These are phyloP conservation scores for Arabidopsis lyrata DNA, from an alignment of 441 rosid genomes.

Conservation along the genomic window DNA sequence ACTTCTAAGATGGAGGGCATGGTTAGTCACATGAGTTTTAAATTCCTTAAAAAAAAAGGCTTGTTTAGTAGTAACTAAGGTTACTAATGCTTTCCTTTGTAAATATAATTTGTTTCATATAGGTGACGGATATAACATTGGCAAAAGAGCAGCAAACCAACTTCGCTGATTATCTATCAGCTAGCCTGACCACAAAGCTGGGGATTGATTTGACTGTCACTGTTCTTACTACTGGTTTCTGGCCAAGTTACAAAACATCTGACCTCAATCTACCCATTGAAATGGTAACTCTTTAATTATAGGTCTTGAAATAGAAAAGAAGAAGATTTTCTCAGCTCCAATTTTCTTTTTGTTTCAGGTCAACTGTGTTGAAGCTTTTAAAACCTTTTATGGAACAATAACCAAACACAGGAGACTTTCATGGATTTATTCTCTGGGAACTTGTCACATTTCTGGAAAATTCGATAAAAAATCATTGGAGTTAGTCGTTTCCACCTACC, in stretches of 20 bases:
- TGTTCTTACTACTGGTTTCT: constrained; percentile 91
- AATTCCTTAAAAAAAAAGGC: not conserved
- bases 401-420: constrained; percentile 75
- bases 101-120: not conserved
- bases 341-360: constrained; percentile 27
- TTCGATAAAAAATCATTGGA: constrained; percentile 76
- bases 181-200: constrained; percentile 49
- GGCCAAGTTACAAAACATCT: constrained; percentile 92
- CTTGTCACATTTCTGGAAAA: constrained; percentile 69
- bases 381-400: constrained; percentile 66
- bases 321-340: not conserved
- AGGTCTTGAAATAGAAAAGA: constrained; percentile 1
- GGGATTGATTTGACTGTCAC: constrained; percentile 84
- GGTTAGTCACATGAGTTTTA: constrained; percentile 56
- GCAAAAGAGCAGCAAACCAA: constrained; percentile 71
- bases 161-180: constrained; percentile 62
- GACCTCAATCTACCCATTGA: constrained; percentile 86
- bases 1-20: constrained; percentile 99
- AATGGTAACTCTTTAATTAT: constrained; percentile 53
- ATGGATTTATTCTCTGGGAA: constrained; percentile 89
- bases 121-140: constrained; percentile 75
- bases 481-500: constrained; percentile 80
- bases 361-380: constrained; percentile 74
- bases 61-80: not conserved
- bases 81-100: not conserved